Percentiles rank a stretch among this genome's conserved stretches.
These are phyloP conservation scores for Cornus kousa DNA, from an alignment of 148 eudicot species.

Conservation along the genomic window DNA sequence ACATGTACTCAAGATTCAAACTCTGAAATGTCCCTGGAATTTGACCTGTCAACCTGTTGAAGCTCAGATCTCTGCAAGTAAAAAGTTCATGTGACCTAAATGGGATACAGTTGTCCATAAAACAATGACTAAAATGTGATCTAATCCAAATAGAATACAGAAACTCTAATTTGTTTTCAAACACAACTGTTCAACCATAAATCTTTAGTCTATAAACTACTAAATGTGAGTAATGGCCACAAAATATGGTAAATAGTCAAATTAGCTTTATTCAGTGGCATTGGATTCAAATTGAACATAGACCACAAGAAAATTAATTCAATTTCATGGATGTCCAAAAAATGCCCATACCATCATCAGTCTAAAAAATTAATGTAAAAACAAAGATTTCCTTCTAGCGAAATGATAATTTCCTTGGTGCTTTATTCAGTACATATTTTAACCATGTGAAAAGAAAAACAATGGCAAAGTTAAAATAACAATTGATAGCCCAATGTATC, in stretches of 20 bases:
- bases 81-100: not conserved
- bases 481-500: not conserved
- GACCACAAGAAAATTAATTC: not conserved
- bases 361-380: no score
- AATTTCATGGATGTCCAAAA: not conserved
- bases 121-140: not conserved
- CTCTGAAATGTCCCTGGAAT: conserved; percentile 34
- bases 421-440: not conserved
- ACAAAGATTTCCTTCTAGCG: not conserved
- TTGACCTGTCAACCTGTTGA: conserved; percentile 51
- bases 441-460: not conserved
- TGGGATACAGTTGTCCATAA: not conserved
- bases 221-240: not conserved
- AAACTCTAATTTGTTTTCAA: not conserved
- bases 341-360: no score
- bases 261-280: not conserved
- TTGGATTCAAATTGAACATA: not conserved
- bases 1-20: conserved; percentile 30
- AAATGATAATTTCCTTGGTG: not conserved
- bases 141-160: not conserved
- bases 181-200: not conserved
- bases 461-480: not conserved
- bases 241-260: not conserved
- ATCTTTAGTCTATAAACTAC: not conserved
- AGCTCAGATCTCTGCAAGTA: conserved; percentile 59